phyloP scores from a whole-genome alignment of 352 stramenopile species.

The Phytophthora uliginosa region DNA sequence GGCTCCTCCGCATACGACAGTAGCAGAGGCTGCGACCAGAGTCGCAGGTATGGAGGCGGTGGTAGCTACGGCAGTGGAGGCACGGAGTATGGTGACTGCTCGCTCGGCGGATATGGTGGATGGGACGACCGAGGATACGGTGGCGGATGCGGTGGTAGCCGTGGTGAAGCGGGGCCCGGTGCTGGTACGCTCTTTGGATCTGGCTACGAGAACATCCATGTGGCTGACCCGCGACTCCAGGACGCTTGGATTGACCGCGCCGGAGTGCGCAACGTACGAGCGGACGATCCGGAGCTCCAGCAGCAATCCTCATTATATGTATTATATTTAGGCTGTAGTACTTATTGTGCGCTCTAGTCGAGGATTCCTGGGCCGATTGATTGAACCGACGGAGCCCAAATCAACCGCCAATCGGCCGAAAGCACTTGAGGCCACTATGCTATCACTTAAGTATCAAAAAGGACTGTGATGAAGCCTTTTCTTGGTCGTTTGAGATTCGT shows the following conservation, averaged over 20 bases:
- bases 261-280: constrained; percentile 43
- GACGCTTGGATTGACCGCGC: constrained; percentile 59
- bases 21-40: not conserved
- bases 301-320: constrained; percentile 54
- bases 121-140: constrained; percentile 36
- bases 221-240: constrained; percentile 61
- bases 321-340: too few relatives aligned
- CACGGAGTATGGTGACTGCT: not conserved
- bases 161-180: constrained; percentile 45
- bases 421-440: too few relatives aligned
- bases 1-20: constrained; percentile 26
- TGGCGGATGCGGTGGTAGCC: constrained; percentile 42
- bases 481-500: too few relatives aligned
- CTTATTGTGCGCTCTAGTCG: too few relatives aligned
- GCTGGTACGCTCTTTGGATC: constrained; percentile 51
- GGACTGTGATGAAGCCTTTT: too few relatives aligned
- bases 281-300: constrained; percentile 52
- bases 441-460: too few relatives aligned
- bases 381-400: too few relatives aligned
- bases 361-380: too few relatives aligned
- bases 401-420: too few relatives aligned
- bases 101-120: too few relatives aligned
- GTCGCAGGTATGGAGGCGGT: constrained; percentile 23
- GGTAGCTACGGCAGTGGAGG: not conserved
- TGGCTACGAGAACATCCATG: constrained; percentile 62